Conservation (phyloP, 495 filamentous ascomycete species). For the Aspergillus taichungensis region DNA sequence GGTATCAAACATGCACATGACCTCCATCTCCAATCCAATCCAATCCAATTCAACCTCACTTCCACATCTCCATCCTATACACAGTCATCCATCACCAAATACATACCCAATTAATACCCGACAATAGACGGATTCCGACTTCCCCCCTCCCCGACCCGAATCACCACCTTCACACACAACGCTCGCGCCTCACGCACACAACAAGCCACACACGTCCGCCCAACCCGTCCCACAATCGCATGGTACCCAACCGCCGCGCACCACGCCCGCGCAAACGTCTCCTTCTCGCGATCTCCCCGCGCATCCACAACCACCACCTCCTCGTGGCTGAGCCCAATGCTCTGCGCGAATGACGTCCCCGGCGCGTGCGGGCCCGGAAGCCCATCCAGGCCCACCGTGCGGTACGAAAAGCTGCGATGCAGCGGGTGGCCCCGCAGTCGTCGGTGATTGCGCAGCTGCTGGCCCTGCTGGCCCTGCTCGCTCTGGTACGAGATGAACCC, state of each 20-base stretch:
- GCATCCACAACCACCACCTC: slow-evolving; percentile 41
- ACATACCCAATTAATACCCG: too few species aligned
- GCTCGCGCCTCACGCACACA: slow-evolving; percentile 64
- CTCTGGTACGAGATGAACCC: slow-evolving; percentile 17
- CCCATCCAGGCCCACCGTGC: slow-evolving; percentile 42
- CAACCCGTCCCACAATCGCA: slow-evolving; percentile 55
- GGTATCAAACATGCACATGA: too few species aligned
- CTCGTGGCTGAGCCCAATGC: slow-evolving; percentile 19
- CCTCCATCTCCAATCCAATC: too few species aligned
- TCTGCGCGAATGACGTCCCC: neutral
- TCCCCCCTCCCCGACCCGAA: slow-evolving; percentile 43
- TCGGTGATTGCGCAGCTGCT: slow-evolving; percentile 21
- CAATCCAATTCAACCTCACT: neutral
- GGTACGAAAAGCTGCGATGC: slow-evolving; percentile 53
- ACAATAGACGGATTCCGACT: neutral
- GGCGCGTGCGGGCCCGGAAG: slow-evolving; percentile 28
- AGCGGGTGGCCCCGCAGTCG: slow-evolving; percentile 52
- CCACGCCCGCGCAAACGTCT: slow-evolving; percentile 58
- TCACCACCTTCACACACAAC: slow-evolving; percentile 53
- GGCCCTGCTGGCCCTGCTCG: slow-evolving; percentile 6
- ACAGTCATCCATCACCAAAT: neutral
- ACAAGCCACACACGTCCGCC: slow-evolving; percentile 56
- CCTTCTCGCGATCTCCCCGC: slow-evolving; percentile 46
- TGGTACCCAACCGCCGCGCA: slow-evolving; percentile 62
- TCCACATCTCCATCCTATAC: neutral